Conservation (phyloP, 2,329 filamentous ascomycete genomes). For the Arthrobotrys iridis region DNA sequence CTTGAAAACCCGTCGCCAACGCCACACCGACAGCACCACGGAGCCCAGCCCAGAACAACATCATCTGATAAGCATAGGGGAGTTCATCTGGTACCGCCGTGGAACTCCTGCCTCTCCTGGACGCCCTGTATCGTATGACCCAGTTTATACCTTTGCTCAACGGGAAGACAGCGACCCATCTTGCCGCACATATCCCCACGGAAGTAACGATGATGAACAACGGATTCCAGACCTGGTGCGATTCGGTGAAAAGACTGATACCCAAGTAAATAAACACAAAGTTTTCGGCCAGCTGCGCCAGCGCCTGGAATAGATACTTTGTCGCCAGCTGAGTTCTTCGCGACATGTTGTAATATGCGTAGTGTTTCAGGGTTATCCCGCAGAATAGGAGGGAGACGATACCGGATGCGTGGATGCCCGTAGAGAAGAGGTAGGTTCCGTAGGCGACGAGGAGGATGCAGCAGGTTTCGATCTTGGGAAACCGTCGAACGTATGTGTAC, state of each 20-base stretch:
- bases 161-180: constrained; percentile 95
- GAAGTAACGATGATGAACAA: constrained; percentile 94
- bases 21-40: constrained; percentile 96
- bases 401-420: constrained; percentile 93
- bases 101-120: constrained; percentile 74
- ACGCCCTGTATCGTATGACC: constrained; percentile 86
- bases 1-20: constrained; percentile 85
- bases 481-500: constrained; percentile 89
- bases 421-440: constrained; percentile 96
- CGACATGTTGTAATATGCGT: constrained; percentile 99
- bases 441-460: constrained; percentile 93
- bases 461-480: constrained; percentile 96
- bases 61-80: constrained; percentile 95
- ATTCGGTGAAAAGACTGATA: constrained; percentile 91
- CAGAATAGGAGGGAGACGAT: constrained; percentile 98
- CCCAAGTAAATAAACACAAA: constrained; percentile 99
- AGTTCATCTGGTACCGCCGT: constrained; percentile 73
- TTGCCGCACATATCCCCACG: constrained; percentile 86
- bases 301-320: constrained; percentile 95
- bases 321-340: constrained; percentile 95
- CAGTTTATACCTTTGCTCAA: constrained; percentile 89
- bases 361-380: constrained; percentile 97
- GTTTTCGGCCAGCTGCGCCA: constrained; percentile 95
- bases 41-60: constrained; percentile 99
- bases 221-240: constrained; percentile 86